Base-by-base conservation (phyloP, 192 early-diverging fungal species). In the Linnemannia hyalina region DNA sequence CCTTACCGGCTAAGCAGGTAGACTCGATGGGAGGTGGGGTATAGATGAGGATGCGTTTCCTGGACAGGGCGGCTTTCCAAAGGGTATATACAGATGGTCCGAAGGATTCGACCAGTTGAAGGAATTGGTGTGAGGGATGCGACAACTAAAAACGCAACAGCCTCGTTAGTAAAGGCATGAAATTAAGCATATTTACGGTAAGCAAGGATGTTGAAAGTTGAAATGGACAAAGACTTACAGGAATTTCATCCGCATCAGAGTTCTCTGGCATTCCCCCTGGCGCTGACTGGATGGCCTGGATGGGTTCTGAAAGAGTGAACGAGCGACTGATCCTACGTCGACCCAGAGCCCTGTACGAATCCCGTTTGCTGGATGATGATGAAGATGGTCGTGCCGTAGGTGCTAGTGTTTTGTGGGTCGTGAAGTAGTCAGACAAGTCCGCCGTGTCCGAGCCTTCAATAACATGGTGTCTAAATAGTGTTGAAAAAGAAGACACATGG, bases 41-140 rank as follows among this genome's bases (percentile, higher is more conserved):
- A 74, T 88, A 85, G 4, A 93, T 88, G 69, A 93, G 76, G 65
- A 93, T 91, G 23, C 91, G 87, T 69, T 91, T 90, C 70, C 77
- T 88, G 57, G 89, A 65, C 46, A 93, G 69, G 5, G 88, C 90
- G 6, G 91, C 88, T 49, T 91, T 92, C 92, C 92, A 93, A 6
- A 93, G 65, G 8, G 83, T 52, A 79, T 89, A 93, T 42, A 93
- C 81, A 40, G 80, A 82, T n/a, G 92, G 91, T 4, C 92, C 92
- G 78, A 91, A 83, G 1, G 63, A 38, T 32, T 80, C 74, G n/a
- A 92, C 88, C 26, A 92, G 88, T 6, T 85, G 78, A 11, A 85
- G 75, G 68, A 92, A 92, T 38, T 77, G 60, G 70, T 82, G 86
- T 1, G 89, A 86, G n/a, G 90, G 90, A 77, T 92, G 89, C 2